Conservation (phyloP, 352 stramenopile species). For the Pythium aphanidermatum region DNA sequence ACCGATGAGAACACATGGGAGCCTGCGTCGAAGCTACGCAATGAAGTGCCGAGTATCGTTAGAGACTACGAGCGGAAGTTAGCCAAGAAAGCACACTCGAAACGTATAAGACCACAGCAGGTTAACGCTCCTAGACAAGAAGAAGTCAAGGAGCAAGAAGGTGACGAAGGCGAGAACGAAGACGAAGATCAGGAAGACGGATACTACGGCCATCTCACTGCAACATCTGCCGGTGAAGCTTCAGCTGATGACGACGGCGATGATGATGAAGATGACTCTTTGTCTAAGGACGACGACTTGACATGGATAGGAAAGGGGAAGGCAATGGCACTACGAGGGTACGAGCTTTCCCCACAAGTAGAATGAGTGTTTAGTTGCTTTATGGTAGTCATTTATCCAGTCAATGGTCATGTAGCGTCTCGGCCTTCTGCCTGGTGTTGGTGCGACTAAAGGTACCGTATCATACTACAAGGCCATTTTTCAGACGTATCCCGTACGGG, state of each 20-base stretch:
- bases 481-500: conserved; percentile 7
- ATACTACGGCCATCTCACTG: conserved; percentile 6
- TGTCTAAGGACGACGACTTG: background rate
- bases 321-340: background rate
- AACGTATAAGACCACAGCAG: no score
- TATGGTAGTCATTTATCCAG: no score
- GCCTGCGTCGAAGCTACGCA: conserved; percentile 32
- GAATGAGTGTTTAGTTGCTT: background rate
- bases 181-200: conserved; percentile 12
- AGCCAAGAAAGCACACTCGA: conserved; percentile 1
- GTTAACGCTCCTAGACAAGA: background rate
- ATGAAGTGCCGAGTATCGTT: conserved; percentile 46
- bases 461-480: no score
- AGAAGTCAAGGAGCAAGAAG: conserved; percentile 2
- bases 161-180: conserved; percentile 7
- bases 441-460: no score
- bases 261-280: conserved; percentile 17
- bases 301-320: no score
- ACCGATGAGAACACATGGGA: conserved; percentile 67
- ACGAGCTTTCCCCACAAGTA: conserved; percentile 1
- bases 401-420: no score
- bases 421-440: no score
- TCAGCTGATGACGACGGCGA: conserved; percentile 14
- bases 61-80: conserved; percentile 38
- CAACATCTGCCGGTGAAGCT: no score